Percentiles rank a stretch among this genome's conserved stretches.
phyloP scores from a whole-genome alignment of 208 protist genomes.

The Crithidia fasciculata region DNA sequence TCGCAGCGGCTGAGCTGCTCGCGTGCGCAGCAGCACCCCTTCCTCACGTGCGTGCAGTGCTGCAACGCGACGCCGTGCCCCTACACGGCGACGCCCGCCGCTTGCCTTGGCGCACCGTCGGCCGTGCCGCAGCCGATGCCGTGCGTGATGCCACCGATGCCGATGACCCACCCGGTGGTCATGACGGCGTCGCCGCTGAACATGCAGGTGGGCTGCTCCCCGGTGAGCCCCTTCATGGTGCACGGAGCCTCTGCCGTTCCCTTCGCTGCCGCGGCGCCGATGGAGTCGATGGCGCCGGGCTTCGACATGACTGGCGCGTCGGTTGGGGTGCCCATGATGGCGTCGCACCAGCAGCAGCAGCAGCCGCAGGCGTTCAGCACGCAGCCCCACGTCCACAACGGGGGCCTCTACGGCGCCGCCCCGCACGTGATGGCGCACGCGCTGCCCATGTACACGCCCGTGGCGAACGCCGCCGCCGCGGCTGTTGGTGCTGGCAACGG shows the following conservation, averaged over 20 bases:
- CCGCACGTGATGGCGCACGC: slow-evolving; percentile 21
- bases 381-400: slow-evolving; percentile 2
- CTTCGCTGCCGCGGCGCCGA: background rate
- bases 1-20: slow-evolving; percentile 60
- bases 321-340: slow-evolving; percentile 7
- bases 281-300: slow-evolving; percentile 18
- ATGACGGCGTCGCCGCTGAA: slow-evolving; percentile 26
- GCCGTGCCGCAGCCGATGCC: slow-evolving; percentile 24
- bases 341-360: slow-evolving; percentile 14
- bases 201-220: slow-evolving; percentile 30
- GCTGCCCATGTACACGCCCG: slow-evolving; percentile 26
- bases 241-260: slow-evolving; percentile 21
- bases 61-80: slow-evolving; percentile 25
- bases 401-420: slow-evolving; percentile 9
- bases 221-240: slow-evolving; percentile 28
- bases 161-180: slow-evolving; percentile 20
- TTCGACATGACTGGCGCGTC: slow-evolving; percentile 24
- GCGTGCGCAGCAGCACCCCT: slow-evolving; percentile 70
- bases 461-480: slow-evolving; percentile 9
- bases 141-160: slow-evolving; percentile 27
- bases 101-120: slow-evolving; percentile 13
- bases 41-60: slow-evolving; percentile 26
- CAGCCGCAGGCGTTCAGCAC: slow-evolving; percentile 28
- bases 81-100: slow-evolving; percentile 16
- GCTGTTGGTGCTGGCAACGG: background rate